A percentile compares a stretch with the other conserved stretches of the same genome.
Conservation (phyloP, 495 filamentous ascomycete genomes). For the Physcia stellaris region DNA sequence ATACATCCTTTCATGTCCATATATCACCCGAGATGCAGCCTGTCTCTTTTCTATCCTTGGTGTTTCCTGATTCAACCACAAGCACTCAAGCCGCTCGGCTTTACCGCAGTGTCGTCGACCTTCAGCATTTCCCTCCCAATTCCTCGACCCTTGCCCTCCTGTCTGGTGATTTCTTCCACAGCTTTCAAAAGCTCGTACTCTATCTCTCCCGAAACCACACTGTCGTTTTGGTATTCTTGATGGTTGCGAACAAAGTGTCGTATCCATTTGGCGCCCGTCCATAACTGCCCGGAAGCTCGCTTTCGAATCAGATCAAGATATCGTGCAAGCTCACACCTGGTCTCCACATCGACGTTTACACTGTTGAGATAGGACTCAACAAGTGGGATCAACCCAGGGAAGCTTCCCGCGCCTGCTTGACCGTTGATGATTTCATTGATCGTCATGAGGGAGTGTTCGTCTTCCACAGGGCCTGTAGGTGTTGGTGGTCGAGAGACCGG, state of each 20-base stretch:
- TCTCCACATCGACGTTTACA: neutral
- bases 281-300: neutral
- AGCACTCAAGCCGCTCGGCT: no score
- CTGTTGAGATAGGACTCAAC: neutral
- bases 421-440: neutral
- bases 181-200: neutral
- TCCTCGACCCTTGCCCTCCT: no score
- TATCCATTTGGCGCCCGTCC: neutral
- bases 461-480: neutral
- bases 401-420: neutral
- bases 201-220: constrained; percentile 1
- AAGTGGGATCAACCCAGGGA: neutral
- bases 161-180: neutral
- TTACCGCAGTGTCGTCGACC: no score
- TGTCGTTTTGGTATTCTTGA: neutral
- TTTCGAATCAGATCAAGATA: neutral
- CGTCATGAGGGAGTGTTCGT: neutral
- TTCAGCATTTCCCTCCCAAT: no score
- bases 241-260: neutral
- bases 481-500: neutral
- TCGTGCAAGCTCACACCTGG: neutral
- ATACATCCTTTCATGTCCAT: no score
- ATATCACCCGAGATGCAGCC: no score
- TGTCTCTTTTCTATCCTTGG: no score
- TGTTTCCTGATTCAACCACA: no score